Base-by-base conservation (phyloP, 345 rosid genomes). In the Garcia nutans region DNA sequence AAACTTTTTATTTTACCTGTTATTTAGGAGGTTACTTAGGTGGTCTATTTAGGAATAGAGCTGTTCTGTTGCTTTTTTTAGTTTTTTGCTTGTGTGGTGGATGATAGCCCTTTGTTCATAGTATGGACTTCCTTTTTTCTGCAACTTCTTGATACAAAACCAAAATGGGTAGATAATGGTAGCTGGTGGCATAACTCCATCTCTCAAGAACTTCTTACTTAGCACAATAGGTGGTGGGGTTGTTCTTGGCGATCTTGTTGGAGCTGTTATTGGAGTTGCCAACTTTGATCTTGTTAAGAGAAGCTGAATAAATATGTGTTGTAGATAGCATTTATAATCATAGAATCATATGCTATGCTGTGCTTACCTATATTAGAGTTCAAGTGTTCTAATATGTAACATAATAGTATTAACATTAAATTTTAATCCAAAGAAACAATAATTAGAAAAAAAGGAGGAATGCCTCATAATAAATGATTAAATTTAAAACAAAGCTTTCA, bases 141-240 rank as follows among this genome's bases (percentile, higher is more conserved):
- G 52, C 13, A 49, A 20, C 19, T 49, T n/a, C 49, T 66, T 42
- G 11, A 66, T 66, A 13, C 15, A 28, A 65, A 65, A 17, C 6
- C 68, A 65, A 17, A 65, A 65, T 65, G 68, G 50, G 45, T 8
- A 62, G 20, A n/a, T 37, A 37, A 37, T 20, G 17, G 13, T 52
- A 28, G 31, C 31, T 28, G 31, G 31, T 26, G 79, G 74, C 4
- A 12, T 86, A 19, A 63, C 83, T 19, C 81, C 86, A 6, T 79
- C 88, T 17, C 88, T 86, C 77, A 77, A 81, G 61, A 86, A 83
- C 75, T 86, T 86, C 80, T 81, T 83, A 84, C 84, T 83, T 44
- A 83, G 86, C 79, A 86, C 81, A n/a, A 79, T 33, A 1, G 88
- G 85, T 16, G 88, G 85, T 50, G 84, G 86, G 2, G 82, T 77